These are phyloP conservation scores for Knoxia roxburghii DNA, from an alignment of 257 asterid species.

Conservation along the genomic window DNA sequence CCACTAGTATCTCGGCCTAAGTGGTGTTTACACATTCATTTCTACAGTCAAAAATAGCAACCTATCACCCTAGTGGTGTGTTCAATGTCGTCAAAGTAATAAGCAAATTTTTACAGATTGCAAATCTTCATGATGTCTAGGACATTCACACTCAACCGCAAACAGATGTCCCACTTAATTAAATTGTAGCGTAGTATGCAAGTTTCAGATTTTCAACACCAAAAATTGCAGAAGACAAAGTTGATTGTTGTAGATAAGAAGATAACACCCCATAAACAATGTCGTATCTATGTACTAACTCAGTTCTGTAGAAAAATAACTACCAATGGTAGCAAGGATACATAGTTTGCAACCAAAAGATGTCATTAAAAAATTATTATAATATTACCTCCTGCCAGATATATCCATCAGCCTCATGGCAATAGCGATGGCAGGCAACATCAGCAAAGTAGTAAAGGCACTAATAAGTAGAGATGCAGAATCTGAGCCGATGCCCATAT, in stretches of 20 bases:
- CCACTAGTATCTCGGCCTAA: not conserved
- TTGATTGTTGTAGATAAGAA: not conserved
- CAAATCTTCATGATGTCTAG: not conserved
- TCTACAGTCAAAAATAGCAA: not conserved
- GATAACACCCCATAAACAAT: not conserved
- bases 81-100: no score
- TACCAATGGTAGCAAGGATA: not conserved
- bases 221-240: not conserved
- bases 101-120: not conserved
- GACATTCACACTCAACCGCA: not conserved
- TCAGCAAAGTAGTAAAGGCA: conserved; percentile 47
- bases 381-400: conserved; percentile 60
- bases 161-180: not conserved
- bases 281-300: not conserved
- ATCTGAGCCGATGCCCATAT: conserved; percentile 46
- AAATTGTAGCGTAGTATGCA: not conserved
- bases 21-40: not conserved
- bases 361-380: not conserved
- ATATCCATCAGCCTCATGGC: conserved; percentile 74
- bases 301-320: not conserved
- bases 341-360: not conserved
- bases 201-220: not conserved
- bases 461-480: conserved; percentile 62
- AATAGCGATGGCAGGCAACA: conserved; percentile 56
- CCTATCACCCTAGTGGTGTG: not conserved